Evolutionary conservation across 371 early-diverging fungal species (phyloP).

Genomic region (Actinomortierella wolfii): DNA sequence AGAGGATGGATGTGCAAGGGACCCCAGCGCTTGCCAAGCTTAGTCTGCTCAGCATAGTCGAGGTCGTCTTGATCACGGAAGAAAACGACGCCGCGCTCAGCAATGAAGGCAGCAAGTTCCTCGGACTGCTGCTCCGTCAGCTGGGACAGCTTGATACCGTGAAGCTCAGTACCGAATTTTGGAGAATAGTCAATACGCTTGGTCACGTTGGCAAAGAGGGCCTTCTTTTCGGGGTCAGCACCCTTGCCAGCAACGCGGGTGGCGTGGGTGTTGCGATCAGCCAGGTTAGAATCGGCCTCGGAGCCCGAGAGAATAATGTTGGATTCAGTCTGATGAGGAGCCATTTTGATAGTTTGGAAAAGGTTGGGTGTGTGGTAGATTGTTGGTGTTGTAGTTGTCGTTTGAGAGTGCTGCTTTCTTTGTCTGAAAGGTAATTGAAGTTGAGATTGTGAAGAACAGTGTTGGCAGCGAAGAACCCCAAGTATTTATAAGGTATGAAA

Average conservation of each 20-base stretch:
- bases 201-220: constrained; percentile 58
- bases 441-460: too few species aligned
- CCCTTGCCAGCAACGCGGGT: constrained; percentile 49
- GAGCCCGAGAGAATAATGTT: constrained; percentile 27
- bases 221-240: constrained; percentile 63
- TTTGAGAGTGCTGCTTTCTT: too few species aligned
- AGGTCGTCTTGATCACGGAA: constrained; percentile 61
- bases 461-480: too few species aligned
- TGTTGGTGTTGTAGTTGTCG: too few species aligned
- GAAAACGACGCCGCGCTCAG: constrained; percentile 67
- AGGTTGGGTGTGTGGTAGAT: too few species aligned
- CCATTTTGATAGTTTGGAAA: constrained; percentile 4
- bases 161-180: constrained; percentile 72
- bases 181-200: constrained; percentile 65
- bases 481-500: too few species aligned
- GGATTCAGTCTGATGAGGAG: constrained; percentile 11
- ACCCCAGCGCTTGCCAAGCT: constrained; percentile 57
- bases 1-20: constrained; percentile 62
- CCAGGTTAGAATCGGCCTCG: constrained; percentile 29
- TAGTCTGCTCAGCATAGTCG: constrained; percentile 52
- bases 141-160: constrained; percentile 58
- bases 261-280: constrained; percentile 45
- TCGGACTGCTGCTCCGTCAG: constrained; percentile 59
- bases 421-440: too few species aligned
- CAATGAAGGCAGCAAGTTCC: constrained; percentile 59